Evolutionary conservation across 768 basidiomycete species (phyloP).

Genomic region (Psilocybe azurescens): DNA sequence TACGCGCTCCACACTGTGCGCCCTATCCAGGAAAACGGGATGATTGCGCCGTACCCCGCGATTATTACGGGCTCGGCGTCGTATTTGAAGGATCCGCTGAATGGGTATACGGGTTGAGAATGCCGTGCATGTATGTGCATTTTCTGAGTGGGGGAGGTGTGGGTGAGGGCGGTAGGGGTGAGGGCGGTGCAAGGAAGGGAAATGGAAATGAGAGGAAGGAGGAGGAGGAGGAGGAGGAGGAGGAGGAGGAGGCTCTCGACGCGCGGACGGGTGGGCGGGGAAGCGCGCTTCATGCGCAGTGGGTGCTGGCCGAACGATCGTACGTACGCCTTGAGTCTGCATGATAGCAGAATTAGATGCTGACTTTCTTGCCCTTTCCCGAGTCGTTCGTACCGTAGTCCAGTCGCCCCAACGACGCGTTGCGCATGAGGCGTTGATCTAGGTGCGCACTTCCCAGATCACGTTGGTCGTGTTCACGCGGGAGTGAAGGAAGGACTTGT

Average conservation of each 20-base stretch:
- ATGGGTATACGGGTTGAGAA: constrained; percentile 82
- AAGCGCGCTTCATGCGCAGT: constrained; percentile 64
- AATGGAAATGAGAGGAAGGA: too few relatives aligned
- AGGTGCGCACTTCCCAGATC: too few relatives aligned
- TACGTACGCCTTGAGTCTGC: too few relatives aligned
- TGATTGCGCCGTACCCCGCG: constrained; percentile 69
- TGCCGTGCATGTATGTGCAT: constrained; percentile 86
- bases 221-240: too few relatives aligned
- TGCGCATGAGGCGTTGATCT: too few relatives aligned
- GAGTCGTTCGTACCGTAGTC: too few relatives aligned
- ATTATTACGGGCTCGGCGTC: constrained; percentile 68
- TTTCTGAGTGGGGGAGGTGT: constrained; percentile 41
- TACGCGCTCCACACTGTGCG: constrained; percentile 71
- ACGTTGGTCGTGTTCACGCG: too few relatives aligned
- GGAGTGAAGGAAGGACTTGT: too few relatives aligned
- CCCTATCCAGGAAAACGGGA: constrained; percentile 54
- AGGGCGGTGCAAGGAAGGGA: too few relatives aligned
- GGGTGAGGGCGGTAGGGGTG: constrained; percentile 24
- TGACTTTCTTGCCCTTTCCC: too few relatives aligned
- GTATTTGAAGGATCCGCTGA: constrained; percentile 82
- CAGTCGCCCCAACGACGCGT: too few relatives aligned
- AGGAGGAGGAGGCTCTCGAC: constrained; percentile 81
- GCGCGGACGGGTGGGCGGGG: constrained; percentile 69
- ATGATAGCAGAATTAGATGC: too few relatives aligned
- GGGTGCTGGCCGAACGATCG: constrained; percentile 67